phyloP scores from a whole-genome alignment of 2,329 filamentous ascomycete species.

The Xylariaceae sp. region DNA sequence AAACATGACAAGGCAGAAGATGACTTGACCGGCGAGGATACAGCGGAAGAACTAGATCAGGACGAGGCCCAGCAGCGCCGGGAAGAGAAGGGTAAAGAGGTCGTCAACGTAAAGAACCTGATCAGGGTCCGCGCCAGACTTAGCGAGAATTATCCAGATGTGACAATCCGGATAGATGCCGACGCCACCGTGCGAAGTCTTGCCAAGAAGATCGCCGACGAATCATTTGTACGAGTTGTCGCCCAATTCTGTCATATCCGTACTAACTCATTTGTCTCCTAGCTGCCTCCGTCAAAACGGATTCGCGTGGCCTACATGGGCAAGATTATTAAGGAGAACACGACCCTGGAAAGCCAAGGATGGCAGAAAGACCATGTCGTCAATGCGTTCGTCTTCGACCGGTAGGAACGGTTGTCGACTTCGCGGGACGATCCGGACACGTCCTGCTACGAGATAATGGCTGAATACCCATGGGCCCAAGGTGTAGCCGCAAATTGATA shows the following conservation, averaged over 20 bases:
- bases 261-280: conserved; percentile 8
- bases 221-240: conserved; percentile 56
- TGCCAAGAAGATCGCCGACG: conserved; percentile 59
- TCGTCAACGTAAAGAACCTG: conserved; percentile 51
- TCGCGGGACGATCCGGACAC: no score
- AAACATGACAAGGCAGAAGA: conserved; percentile 26
- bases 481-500: no score
- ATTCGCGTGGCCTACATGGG: conserved; percentile 79
- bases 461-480: no score
- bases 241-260: neutral
- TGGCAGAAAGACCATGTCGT: conserved; percentile 75
- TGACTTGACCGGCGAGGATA: conserved; percentile 28
- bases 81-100: conserved; percentile 60
- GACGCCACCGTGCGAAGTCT: conserved; percentile 64
- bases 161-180: conserved; percentile 56
- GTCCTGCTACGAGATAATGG: no score
- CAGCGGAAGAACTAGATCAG: conserved; percentile 28
- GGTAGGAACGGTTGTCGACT: conserved; percentile 31
- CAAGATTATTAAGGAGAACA: conserved; percentile 69
- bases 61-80: conserved; percentile 40
- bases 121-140: conserved; percentile 61
- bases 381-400: conserved; percentile 68
- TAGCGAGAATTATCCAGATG: conserved; percentile 65
- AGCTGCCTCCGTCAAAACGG: conserved; percentile 58
- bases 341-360: conserved; percentile 64